Conservation (phyloP, 768 basidiomycete species). For the Calvatia gigantea region DNA sequence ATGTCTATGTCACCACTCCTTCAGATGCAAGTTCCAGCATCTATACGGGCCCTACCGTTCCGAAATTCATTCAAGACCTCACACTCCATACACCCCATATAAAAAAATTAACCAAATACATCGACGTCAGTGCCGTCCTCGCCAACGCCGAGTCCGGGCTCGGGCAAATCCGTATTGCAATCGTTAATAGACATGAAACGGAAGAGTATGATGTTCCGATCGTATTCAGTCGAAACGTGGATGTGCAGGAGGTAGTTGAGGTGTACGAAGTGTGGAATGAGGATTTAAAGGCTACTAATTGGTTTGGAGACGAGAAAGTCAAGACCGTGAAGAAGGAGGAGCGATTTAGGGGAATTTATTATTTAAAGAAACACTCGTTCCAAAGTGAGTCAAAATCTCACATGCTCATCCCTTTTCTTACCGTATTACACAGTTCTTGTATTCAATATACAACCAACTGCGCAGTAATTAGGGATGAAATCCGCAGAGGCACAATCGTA, state of each 20-base stretch:
- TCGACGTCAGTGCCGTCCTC: constrained; percentile 47
- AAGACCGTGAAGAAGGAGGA: constrained; percentile 26
- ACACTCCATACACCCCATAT: constrained; percentile 27
- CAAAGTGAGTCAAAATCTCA: constrained; percentile 26
- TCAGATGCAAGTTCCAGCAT: constrained; percentile 9
- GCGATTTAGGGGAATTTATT: constrained; percentile 31
- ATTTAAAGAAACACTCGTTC: constrained; percentile 46
- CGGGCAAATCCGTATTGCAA: constrained; percentile 43
- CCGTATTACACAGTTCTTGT: background rate
- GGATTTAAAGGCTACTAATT: constrained; percentile 39
- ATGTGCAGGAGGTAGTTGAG: constrained; percentile 24
- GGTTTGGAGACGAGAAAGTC: constrained; percentile 40
- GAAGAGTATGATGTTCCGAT: constrained; percentile 35
- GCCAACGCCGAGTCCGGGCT: constrained; percentile 19
- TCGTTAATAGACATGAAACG: constrained; percentile 47
- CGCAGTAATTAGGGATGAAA: no score
- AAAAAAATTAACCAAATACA: constrained; percentile 37
- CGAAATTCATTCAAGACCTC: constrained; percentile 45
- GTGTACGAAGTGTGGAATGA: constrained; percentile 52
- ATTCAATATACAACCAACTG: no score
- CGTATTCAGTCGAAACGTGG: constrained; percentile 28
- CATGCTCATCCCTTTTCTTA: background rate
- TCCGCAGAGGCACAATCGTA: no score
- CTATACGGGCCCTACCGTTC: constrained; percentile 47
- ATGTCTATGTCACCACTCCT: constrained; percentile 33